Base-by-base conservation (phyloP, 352 stramenopile species). In the Aphanomyces invadans region DNA sequence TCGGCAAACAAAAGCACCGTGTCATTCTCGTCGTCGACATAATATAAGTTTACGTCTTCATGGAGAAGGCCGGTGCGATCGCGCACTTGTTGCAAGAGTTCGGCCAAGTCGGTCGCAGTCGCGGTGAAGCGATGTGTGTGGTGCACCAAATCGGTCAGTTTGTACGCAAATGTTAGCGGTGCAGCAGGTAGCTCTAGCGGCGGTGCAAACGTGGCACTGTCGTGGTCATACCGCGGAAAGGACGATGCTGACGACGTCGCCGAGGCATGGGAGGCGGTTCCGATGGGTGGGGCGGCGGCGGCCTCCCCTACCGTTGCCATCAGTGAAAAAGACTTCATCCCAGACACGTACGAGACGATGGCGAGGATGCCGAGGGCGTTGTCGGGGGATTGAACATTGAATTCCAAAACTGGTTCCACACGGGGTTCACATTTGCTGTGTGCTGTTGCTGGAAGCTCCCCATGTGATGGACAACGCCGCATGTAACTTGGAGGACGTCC, bases 401-500 rank as follows among this genome's bases (percentile, higher is more conserved):
- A 44, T 82, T 67, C 61, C 75, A 76, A 65, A 90, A 83, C 61
- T 89, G 70, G 69, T 90, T 83, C 86, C 81, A 90, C 26, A 92
- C 54, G 17, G 86, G 82, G 62, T 89, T 76, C 5, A 89, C 77
- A 46, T 69, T 77, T n/a, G 88, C 83, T 38, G 71, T 90, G 55
- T 80, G 84, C 17, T 77, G 75, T 3, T 72, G 71, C 46, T 89
- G 83, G 57, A 95, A 89, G 0, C 74, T 89, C 11, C 76, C 77
- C 79, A 93, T 90, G 76, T 95, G 84, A 49, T 93, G 78, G 42
- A 95, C 74, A 19, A 95, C 82, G 0, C 79, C 89, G 70, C 86
- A 89, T 23, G 97, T 95, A 15, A 97, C 80, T 72, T 98, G 94
- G 61, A 98, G 88, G 21, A 98, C 95, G 74, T 98, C 95, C 10